phyloP scores from a whole-genome alignment of 768 basidiomycete genomes.

The Pleurotus tuber-regium region DNA sequence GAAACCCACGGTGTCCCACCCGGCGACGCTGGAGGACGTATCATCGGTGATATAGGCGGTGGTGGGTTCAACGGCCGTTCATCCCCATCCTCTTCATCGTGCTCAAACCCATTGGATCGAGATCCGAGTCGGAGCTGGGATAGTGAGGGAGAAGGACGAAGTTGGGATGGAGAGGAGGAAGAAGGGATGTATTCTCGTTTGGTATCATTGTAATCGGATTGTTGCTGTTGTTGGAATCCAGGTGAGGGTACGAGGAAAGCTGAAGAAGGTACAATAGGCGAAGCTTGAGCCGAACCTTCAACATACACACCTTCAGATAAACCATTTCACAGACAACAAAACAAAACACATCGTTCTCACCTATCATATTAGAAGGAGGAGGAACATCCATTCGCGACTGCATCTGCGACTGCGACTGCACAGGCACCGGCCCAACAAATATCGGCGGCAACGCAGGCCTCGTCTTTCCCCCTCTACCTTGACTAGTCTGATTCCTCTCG shows the following conservation, averaged over 20 bases:
- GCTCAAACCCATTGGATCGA: background rate
- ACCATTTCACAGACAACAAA: background rate
- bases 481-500: background rate
- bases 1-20: slow-evolving; percentile 4
- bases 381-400: no score
- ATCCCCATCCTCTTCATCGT: background rate
- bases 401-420: no score
- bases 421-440: background rate
- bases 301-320: no score
- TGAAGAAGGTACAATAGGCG: slow-evolving; percentile 7
- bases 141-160: no score
- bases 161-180: no score
- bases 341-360: background rate
- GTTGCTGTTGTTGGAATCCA: background rate
- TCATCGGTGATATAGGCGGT: background rate
- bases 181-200: no score
- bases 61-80: no score
- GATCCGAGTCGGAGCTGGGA: no score
- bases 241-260: slow-evolving; percentile 14
- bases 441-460: slow-evolving; percentile 2
- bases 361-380: no score
- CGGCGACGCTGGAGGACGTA: background rate
- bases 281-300: background rate
- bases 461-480: background rate
- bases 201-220: background rate